Evolutionary conservation across 768 basidiomycete species (phyloP).

Genomic region (Termitomyces sp.): DNA sequence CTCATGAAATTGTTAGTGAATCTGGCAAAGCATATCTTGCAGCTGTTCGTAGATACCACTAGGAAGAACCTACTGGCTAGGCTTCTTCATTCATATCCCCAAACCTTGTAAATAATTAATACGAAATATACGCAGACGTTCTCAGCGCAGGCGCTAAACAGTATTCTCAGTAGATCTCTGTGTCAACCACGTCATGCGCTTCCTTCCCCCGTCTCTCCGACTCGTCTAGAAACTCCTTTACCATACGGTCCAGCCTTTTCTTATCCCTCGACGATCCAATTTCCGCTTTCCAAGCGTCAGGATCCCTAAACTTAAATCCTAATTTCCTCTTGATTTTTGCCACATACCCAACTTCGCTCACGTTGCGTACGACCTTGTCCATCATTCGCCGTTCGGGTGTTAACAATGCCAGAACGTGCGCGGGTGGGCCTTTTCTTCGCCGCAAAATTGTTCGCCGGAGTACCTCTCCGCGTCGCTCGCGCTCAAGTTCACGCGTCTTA

Average conservation of each 20-base stretch:
- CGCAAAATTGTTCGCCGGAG: conserved; percentile 40
- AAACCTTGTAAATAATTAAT: background rate
- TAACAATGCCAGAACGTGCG: conserved; percentile 52
- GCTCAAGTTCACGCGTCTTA: conserved; percentile 54
- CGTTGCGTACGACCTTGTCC: conserved; percentile 47
- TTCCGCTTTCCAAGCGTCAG: conserved; percentile 30
- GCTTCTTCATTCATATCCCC: background rate
- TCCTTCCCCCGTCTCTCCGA: conserved; percentile 18
- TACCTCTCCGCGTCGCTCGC: conserved; percentile 63
- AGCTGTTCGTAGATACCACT: conserved; percentile 34
- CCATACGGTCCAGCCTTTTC: conserved; percentile 21
- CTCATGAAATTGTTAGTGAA: conserved; percentile 19
- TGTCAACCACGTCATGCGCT: background rate
- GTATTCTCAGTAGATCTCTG: background rate
- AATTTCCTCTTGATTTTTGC: conserved; percentile 54
- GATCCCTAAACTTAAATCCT: conserved; percentile 44
- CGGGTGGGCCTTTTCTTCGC: conserved; percentile 54
- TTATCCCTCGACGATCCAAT: conserved; percentile 23
- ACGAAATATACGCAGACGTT: background rate
- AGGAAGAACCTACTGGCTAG: background rate
- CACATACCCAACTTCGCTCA: conserved; percentile 67
- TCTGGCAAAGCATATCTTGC: conserved; percentile 37
- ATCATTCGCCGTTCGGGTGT: conserved; percentile 35
- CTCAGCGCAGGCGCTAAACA: background rate
- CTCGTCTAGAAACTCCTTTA: conserved; percentile 20